phyloP scores from a whole-genome alignment of 148 eudicot genomes.

The Chenopodium formosanum region DNA sequence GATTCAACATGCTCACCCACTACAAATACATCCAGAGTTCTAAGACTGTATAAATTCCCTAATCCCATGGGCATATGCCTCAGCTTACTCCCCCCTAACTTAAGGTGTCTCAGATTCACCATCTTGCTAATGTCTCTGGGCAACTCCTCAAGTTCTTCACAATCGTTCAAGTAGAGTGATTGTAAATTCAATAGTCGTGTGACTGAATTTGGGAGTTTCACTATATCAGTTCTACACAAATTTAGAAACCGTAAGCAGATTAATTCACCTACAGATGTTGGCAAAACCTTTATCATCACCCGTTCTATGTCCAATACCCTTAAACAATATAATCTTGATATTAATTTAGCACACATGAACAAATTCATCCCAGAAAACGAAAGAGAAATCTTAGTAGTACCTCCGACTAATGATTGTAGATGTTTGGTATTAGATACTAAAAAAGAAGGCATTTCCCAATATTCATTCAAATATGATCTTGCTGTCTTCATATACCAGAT shows the following conservation, averaged over 20 bases:
- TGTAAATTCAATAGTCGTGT: slow-evolving; percentile 6
- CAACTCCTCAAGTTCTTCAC: neutral
- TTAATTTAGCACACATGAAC: too few relatives aligned
- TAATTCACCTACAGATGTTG: slow-evolving; percentile 2
- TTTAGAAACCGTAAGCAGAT: slow-evolving; percentile 9
- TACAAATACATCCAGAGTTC: neutral
- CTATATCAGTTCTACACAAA: neutral
- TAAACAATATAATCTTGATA: too few relatives aligned
- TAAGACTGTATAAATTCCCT: neutral
- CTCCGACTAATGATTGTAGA: too few relatives aligned
- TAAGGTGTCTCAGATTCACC: slow-evolving; percentile 8
- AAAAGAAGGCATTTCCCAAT: too few relatives aligned
- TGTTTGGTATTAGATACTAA: too few relatives aligned
- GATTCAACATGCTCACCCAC: neutral
- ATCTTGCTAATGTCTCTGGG: slow-evolving; percentile 3
- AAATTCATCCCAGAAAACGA: too few relatives aligned
- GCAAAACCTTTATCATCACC: neutral
- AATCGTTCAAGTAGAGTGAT: neutral
- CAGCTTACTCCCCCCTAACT: neutral
- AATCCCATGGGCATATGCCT: slow-evolving; percentile 16
- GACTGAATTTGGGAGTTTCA: slow-evolving; percentile 9
- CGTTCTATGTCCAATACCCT: neutral
- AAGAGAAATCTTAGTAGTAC: too few relatives aligned
- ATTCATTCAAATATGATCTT: too few relatives aligned
- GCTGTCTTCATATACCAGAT: too few relatives aligned